These are phyloP conservation scores for Cyberlindnera meyerae DNA, from an alignment of 805 yeast genomes.

Conservation along the genomic window DNA sequence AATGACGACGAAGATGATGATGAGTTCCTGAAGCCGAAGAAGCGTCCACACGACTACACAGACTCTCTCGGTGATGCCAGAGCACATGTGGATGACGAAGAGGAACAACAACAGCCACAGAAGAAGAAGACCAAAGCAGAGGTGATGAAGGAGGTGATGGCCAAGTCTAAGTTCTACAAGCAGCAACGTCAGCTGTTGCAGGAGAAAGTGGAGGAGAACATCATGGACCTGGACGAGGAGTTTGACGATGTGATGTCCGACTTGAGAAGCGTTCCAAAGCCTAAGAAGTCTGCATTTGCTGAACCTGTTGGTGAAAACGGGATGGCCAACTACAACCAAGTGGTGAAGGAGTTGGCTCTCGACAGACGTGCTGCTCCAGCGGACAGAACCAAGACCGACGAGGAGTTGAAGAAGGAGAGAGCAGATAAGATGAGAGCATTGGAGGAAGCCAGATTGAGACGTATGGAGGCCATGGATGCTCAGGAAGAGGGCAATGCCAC, in stretches of 20 bases:
- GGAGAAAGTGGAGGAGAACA: slow-evolving; percentile 52
- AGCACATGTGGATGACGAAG: slow-evolving; percentile 34
- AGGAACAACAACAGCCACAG: too few species aligned
- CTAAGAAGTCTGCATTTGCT: slow-evolving; percentile 22
- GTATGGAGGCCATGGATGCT: slow-evolving; percentile 70
- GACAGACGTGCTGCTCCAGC: slow-evolving; percentile 79
- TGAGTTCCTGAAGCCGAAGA: slow-evolving; percentile 31
- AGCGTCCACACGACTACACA: slow-evolving; percentile 23
- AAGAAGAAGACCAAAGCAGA: slow-evolving; percentile 77
- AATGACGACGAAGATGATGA: slow-evolving; percentile 27
- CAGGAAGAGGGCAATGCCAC: slow-evolving; percentile 31
- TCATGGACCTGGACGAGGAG: slow-evolving; percentile 66
- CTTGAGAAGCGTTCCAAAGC: slow-evolving; percentile 31
- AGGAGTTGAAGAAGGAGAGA: slow-evolving; percentile 59
- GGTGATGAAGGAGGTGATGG: slow-evolving; percentile 81
- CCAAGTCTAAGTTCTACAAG: slow-evolving; percentile 74
- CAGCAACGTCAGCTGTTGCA: slow-evolving; percentile 69
- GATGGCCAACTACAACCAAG: slow-evolving; percentile 53
- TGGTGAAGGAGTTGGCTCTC: slow-evolving; percentile 59
- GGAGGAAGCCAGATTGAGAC: slow-evolving; percentile 61
- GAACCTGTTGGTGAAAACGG: slow-evolving; percentile 32
- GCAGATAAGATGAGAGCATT: slow-evolving; percentile 54
- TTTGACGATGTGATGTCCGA: slow-evolving; percentile 67
- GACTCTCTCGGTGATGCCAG: slow-evolving; percentile 34
- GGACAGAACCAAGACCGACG: slow-evolving; percentile 74